A percentile compares a stretch with the other conserved stretches of the same genome.
These are phyloP conservation scores for Ricinus communis DNA, from an alignment of 345 rosid species.

Conservation along the genomic window DNA sequence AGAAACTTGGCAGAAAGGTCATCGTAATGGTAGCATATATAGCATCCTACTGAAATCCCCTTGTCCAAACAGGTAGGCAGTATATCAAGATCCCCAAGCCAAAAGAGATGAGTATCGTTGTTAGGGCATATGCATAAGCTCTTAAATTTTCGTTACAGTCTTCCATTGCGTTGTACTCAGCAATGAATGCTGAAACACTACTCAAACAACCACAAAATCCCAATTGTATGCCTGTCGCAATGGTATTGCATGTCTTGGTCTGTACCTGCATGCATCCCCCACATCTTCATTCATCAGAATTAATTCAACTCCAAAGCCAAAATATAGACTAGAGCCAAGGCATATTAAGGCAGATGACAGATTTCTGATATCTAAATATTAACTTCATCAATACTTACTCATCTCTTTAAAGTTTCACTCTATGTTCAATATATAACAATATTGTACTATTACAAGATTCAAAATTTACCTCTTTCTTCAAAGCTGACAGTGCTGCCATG, in stretches of 20 bases:
- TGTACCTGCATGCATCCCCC: slow-evolving; percentile 72
- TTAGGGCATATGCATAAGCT: slow-evolving; percentile 66
- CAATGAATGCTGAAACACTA: slow-evolving; percentile 80
- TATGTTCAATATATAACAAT: no score
- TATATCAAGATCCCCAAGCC: slow-evolving; percentile 54
- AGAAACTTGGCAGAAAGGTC: no score
- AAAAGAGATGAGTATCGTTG: slow-evolving; percentile 47
- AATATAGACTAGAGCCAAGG: no score
- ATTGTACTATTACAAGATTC: no score
- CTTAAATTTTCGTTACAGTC: slow-evolving; percentile 64
- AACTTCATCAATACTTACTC: no score
- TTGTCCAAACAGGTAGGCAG: slow-evolving; percentile 64
- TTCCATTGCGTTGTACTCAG: slow-evolving; percentile 89
- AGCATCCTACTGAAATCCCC: no score
- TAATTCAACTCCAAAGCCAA: no score
- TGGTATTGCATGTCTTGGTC: slow-evolving; percentile 42
- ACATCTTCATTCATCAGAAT: neutral
- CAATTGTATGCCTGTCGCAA: slow-evolving; percentile 56
- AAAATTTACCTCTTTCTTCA: slow-evolving; percentile 49
- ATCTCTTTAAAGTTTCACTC: no score
- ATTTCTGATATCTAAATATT: no score
- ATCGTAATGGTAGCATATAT: no score
- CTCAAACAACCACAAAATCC: slow-evolving; percentile 85
- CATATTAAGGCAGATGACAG: no score
- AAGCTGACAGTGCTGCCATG: slow-evolving; percentile 67